phyloP scores from a whole-genome alignment of 2,329 filamentous ascomycete species.

The Pseudopyrenochaeta lycopersici region DNA sequence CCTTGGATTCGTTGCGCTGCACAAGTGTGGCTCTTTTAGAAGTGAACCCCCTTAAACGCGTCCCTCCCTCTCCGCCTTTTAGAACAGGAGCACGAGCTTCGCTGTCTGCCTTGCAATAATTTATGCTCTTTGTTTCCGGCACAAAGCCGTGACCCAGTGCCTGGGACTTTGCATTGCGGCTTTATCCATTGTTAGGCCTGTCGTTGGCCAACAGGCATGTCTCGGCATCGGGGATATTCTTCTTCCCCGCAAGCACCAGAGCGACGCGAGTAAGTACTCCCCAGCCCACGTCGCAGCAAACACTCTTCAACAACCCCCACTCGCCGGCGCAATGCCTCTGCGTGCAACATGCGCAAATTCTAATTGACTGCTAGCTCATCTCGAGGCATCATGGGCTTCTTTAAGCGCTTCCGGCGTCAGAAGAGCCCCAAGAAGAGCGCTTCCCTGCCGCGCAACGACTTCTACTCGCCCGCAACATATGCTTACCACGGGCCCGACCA shows the following conservation, averaged over 20 bases:
- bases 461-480: slow-evolving; percentile 33
- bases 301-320: slow-evolving; percentile 15
- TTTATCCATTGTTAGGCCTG: slow-evolving; percentile 8
- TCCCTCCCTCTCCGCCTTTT: slow-evolving; percentile 6
- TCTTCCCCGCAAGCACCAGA: slow-evolving; percentile 36
- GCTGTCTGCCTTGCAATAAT: slow-evolving; percentile 8
- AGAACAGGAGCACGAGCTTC: slow-evolving; percentile 14
- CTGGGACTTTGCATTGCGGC: slow-evolving; percentile 10
- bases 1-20: slow-evolving; percentile 8
- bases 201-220: slow-evolving; percentile 29
- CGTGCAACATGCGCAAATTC: slow-evolving; percentile 17
- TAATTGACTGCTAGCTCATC: slow-evolving; percentile 31
- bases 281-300: slow-evolving; percentile 15
- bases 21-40: slow-evolving; percentile 10
- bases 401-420: slow-evolving; percentile 58
- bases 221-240: slow-evolving; percentile 34
- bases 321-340: slow-evolving; percentile 24
- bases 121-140: slow-evolving; percentile 10
- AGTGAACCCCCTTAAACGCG: slow-evolving; percentile 25
- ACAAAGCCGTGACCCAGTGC: slow-evolving; percentile 8
- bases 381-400: slow-evolving; percentile 57
- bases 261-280: slow-evolving; percentile 35
- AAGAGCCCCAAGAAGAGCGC: slow-evolving; percentile 53
- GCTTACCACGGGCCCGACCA: slow-evolving; percentile 53
- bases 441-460: slow-evolving; percentile 39